Conservation (phyloP, 108 stramenopile species). For the Cylindrotheca closterium region DNA sequence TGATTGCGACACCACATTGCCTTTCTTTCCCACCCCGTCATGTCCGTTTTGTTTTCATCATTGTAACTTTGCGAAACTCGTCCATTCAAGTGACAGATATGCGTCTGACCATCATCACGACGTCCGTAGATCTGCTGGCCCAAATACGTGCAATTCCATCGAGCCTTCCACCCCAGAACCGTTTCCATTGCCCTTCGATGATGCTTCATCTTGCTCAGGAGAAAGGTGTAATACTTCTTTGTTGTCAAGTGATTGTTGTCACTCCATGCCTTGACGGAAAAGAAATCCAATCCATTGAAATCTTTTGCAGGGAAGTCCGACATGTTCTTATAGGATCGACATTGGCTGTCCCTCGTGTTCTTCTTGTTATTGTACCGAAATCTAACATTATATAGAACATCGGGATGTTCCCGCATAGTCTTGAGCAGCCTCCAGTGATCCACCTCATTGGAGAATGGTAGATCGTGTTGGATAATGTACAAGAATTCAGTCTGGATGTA, state of each 20-base stretch:
- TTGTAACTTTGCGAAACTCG: too few species aligned
- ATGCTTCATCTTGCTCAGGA: background rate
- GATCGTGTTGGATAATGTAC: slow-evolving; percentile 12
- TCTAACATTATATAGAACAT: background rate
- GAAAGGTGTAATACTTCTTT: slow-evolving; percentile 1
- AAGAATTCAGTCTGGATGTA: slow-evolving; percentile 6
- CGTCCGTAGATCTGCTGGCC: slow-evolving; percentile 4
- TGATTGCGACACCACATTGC: too few species aligned
- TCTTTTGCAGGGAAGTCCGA: background rate
- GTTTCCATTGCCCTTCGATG: slow-evolving; percentile 6
- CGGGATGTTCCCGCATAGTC: background rate
- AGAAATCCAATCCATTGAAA: slow-evolving; percentile 3
- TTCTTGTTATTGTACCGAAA: slow-evolving; percentile 4
- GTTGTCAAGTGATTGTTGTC: slow-evolving; percentile 16
- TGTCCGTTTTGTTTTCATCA: too few species aligned
- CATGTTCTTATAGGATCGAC: background rate
- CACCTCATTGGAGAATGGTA: background rate
- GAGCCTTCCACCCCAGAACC: background rate
- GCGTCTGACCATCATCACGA: background rate
- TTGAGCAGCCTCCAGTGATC: slow-evolving; percentile 1
- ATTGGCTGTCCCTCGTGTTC: too few species aligned
- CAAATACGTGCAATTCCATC: slow-evolving; percentile 1
- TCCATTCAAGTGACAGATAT: slow-evolving; percentile 11
- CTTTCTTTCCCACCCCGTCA: too few species aligned
- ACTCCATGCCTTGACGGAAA: slow-evolving; percentile 8